Evolutionary conservation across 2,329 filamentous ascomycete genomes (phyloP).

Genomic region (Leptoxyphium fumago): DNA sequence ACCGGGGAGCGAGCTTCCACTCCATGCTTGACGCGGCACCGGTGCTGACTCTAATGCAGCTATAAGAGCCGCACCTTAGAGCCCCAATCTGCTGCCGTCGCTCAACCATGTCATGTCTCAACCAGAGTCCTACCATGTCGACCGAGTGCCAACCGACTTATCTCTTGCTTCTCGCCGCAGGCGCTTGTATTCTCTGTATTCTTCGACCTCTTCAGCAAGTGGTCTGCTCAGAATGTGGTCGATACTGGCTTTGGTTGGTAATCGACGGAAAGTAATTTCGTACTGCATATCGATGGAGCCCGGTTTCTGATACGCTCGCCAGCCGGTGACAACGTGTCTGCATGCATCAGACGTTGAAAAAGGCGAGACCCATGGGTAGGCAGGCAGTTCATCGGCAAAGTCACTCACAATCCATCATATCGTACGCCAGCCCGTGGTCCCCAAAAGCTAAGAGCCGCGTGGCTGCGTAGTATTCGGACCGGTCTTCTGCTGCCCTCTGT

Average conservation of each 20-base stretch:
- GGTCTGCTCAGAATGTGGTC: constrained; percentile 25
- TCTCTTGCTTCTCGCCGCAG: constrained; percentile 7
- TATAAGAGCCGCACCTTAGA: too few relatives aligned
- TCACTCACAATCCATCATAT: constrained; percentile 34
- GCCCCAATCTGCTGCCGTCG: too few relatives aligned
- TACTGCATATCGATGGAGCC: constrained; percentile 19
- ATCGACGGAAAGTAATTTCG: constrained; percentile 26
- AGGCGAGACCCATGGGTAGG: not conserved
- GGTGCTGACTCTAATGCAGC: too few relatives aligned
- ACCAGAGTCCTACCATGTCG: too few relatives aligned
- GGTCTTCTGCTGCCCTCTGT: constrained; percentile 26
- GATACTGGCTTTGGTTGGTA: constrained; percentile 17
- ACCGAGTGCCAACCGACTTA: not conserved
- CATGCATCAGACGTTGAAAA: too few relatives aligned
- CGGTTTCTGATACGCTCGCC: constrained; percentile 22
- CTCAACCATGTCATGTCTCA: too few relatives aligned
- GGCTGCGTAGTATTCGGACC: constrained; percentile 30
- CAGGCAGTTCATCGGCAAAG: not conserved
- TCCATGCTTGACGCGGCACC: too few relatives aligned
- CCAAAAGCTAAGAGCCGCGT: constrained; percentile 29
- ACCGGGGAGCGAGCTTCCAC: too few relatives aligned
- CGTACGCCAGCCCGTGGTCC: constrained; percentile 31
- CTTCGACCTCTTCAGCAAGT: constrained; percentile 30
- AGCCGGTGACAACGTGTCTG: constrained; percentile 25
- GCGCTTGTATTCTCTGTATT: constrained; percentile 34